These are phyloP conservation scores for Trichoderma gracile DNA, from an alignment of 2,329 filamentous ascomycete genomes.

Conservation along the genomic window DNA sequence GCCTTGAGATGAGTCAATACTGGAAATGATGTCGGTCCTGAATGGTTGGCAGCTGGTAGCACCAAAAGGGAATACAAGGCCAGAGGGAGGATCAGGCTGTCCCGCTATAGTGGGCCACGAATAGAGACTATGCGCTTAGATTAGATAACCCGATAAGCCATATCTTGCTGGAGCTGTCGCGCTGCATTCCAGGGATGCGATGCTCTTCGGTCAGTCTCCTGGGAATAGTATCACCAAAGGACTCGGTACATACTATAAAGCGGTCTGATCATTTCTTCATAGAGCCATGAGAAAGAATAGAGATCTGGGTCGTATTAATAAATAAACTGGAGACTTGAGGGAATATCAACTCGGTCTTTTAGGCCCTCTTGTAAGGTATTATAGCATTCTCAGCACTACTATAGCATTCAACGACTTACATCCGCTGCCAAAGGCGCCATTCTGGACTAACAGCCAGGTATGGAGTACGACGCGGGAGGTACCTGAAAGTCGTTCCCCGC, in stretches of 20 bases:
- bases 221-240: too few relatives aligned
- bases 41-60: neutral
- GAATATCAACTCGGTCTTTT: too few relatives aligned
- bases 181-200: conserved; percentile 5
- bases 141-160: conserved; percentile 9
- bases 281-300: too few relatives aligned
- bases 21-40: neutral
- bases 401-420: neutral
- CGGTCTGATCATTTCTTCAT: too few relatives aligned
- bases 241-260: too few relatives aligned
- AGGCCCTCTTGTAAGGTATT: too few relatives aligned
- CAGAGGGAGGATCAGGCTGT: neutral
- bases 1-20: conserved; percentile 4
- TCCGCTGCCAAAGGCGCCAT: neutral
- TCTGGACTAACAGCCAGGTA: neutral
- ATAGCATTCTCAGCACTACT: too few relatives aligned
- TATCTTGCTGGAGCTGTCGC: conserved; percentile 1
- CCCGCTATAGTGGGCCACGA: conserved; percentile 14
- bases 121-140: conserved; percentile 16
- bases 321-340: too few relatives aligned
- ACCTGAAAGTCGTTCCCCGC: conserved; percentile 18
- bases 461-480: conserved; percentile 6
- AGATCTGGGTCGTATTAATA: too few relatives aligned
- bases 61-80: neutral
- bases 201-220: neutral